A percentile compares a stretch with the other conserved stretches of the same genome.
Evolutionary conservation across 345 rosid species (phyloP).

Genomic region (Eucalyptus cloeziana): DNA sequence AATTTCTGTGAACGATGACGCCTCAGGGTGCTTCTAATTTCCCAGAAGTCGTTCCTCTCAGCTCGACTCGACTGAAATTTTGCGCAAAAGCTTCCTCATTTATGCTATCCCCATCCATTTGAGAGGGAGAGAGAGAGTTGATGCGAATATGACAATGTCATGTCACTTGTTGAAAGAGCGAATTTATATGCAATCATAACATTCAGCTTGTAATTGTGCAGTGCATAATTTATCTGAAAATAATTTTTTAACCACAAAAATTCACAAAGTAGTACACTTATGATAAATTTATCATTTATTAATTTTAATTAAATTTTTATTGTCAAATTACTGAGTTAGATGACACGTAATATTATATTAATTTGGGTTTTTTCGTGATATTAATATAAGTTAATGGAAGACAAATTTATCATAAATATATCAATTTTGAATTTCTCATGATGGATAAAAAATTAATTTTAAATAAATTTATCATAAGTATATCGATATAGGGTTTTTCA

Average conservation of each 20-base stretch:
- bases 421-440: fast-evolving
- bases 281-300: too few relatives aligned
- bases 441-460: too few relatives aligned
- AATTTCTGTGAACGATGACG: not conserved
- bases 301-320: too few relatives aligned
- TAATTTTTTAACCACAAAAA: too few relatives aligned
- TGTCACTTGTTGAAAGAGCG: not conserved
- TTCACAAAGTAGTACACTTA: fast-evolving
- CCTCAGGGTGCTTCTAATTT: not conserved
- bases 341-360: fast-evolving
- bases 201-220: not conserved
- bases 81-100: not conserved
- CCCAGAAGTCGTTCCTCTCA: not conserved
- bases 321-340: too few relatives aligned
- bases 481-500: fast-evolving
- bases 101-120: not conserved
- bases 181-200: not conserved
- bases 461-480: too few relatives aligned
- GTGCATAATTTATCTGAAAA: not conserved
- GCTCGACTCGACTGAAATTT: not conserved
- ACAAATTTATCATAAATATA: too few relatives aligned
- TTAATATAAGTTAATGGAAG: too few relatives aligned
- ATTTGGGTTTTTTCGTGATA: too few relatives aligned
- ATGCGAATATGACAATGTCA: not conserved
- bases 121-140: not conserved